Evolutionary conservation across 768 basidiomycete species (phyloP).

Genomic region (Russula brevipes): DNA sequence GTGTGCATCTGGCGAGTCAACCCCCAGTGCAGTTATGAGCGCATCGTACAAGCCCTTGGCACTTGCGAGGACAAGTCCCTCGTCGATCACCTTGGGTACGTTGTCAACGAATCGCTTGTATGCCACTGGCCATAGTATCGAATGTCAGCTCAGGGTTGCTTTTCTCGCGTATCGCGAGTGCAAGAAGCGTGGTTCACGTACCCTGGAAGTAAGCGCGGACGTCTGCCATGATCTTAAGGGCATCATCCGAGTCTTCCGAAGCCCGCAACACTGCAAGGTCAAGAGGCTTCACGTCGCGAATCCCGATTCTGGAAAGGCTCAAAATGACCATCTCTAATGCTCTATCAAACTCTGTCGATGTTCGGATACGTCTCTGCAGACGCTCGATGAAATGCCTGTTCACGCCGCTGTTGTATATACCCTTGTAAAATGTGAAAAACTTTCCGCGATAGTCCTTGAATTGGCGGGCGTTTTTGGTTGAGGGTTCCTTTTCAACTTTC

Average conservation of each 20-base stretch:
- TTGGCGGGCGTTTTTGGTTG: background rate
- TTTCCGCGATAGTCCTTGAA: slow-evolving; percentile 14
- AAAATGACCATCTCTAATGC: background rate
- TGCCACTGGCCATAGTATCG: slow-evolving; percentile 35
- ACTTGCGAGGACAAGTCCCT: slow-evolving; percentile 51
- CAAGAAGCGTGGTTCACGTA: slow-evolving; percentile 28
- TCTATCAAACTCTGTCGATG: background rate
- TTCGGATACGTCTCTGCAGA: background rate
- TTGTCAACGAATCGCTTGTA: slow-evolving; percentile 45
- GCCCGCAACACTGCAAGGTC: slow-evolving; percentile 45
- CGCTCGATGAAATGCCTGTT: background rate
- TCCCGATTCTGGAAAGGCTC: slow-evolving; percentile 35
- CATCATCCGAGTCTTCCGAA: slow-evolving; percentile 48
- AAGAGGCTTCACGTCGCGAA: slow-evolving; percentile 35
- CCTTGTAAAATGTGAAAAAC: slow-evolving; percentile 3
- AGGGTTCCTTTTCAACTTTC: background rate
- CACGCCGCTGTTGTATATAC: background rate
- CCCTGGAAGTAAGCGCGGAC: slow-evolving; percentile 68
- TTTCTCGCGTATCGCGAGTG: background rate
- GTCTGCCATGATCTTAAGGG: slow-evolving; percentile 63
- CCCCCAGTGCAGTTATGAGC: slow-evolving; percentile 45
- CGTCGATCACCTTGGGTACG: slow-evolving; percentile 41
- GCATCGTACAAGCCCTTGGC: slow-evolving; percentile 42
- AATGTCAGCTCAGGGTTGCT: background rate
- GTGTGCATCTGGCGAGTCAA: slow-evolving; percentile 45